Conservation (phyloP, 2,329 filamentous ascomycete genomes). For the Fusarium tanahbumbuense region DNA sequence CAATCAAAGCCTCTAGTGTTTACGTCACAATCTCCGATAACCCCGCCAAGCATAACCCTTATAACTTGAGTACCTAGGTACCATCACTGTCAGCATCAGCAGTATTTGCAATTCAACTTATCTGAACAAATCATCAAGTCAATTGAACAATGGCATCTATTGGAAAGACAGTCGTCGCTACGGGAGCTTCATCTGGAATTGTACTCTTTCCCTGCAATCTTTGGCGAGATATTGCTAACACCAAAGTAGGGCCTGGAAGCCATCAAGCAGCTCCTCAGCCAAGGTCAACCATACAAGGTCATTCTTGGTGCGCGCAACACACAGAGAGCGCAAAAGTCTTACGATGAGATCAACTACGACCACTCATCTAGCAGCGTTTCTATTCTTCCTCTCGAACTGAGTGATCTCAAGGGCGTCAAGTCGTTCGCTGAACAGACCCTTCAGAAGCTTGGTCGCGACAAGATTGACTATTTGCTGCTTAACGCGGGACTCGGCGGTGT, state of each 20-base stretch:
- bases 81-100: neutral
- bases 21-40: conserved; percentile 42
- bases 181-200: conserved; percentile 62
- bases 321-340: conserved; percentile 54
- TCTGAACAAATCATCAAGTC: neutral
- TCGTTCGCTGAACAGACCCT: conserved; percentile 60
- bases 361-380: conserved; percentile 54
- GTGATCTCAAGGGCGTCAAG: conserved; percentile 58
- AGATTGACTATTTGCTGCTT: conserved; percentile 62
- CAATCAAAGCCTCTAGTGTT: neutral
- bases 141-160: conserved; percentile 50
- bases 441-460: conserved; percentile 54
- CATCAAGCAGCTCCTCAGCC: conserved; percentile 62
- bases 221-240: neutral
- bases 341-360: conserved; percentile 57
- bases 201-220: conserved; percentile 48
- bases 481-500: conserved; percentile 60
- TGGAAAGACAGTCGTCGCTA: conserved; percentile 63
- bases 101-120: neutral
- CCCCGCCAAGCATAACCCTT: conserved; percentile 25
- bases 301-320: conserved; percentile 64
- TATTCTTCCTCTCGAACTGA: conserved; percentile 62
- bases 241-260: conserved; percentile 62
- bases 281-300: conserved; percentile 59
- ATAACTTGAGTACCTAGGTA: neutral